These are phyloP conservation scores for Arachis hypogaea DNA, from an alignment of 306 rosid genomes.

Conservation along the genomic window DNA sequence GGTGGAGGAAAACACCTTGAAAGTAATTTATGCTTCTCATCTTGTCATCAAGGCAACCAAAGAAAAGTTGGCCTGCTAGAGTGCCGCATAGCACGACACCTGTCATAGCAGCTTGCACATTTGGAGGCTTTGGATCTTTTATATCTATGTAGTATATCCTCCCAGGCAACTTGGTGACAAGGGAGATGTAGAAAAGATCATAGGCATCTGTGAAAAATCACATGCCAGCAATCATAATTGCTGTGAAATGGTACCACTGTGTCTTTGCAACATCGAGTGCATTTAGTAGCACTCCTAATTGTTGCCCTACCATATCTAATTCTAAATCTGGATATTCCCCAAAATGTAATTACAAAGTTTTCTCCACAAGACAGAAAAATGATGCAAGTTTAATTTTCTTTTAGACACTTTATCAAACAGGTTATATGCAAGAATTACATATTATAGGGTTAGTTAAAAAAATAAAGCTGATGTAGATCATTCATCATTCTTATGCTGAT, in stretches of 20 bases:
- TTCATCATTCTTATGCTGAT: constrained; percentile 13
- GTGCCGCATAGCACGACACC: constrained; percentile 87
- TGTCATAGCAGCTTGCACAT: constrained; percentile 67
- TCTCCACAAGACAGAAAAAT: constrained; percentile 31
- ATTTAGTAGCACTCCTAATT: constrained; percentile 74
- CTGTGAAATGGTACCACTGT: constrained; percentile 87
- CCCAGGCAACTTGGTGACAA: constrained; percentile 74
- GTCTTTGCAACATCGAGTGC: constrained; percentile 87
- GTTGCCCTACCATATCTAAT: constrained; percentile 47
- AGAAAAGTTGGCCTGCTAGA: constrained; percentile 78
- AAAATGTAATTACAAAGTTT: neutral
- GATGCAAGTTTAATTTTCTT: neutral
- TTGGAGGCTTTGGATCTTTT: constrained; percentile 50
- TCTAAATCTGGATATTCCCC: constrained; percentile 23
- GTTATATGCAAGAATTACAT: constrained; percentile 18
- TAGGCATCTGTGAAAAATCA: constrained; percentile 95
- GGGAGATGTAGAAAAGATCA: constrained; percentile 85
- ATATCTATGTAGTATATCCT: constrained; percentile 54
- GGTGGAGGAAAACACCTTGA: no score
- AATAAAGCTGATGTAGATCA: constrained; percentile 5
- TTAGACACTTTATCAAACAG: neutral
- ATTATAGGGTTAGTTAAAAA: constrained; percentile 2
- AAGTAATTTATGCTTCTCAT: constrained; percentile 48
- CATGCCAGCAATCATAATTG: constrained; percentile 94
- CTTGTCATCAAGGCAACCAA: constrained; percentile 98